A percentile compares a stretch with the other conserved stretches of the same genome.
Conservation (phyloP, 441 rosid genomes). For the Adansonia gregorii region DNA sequence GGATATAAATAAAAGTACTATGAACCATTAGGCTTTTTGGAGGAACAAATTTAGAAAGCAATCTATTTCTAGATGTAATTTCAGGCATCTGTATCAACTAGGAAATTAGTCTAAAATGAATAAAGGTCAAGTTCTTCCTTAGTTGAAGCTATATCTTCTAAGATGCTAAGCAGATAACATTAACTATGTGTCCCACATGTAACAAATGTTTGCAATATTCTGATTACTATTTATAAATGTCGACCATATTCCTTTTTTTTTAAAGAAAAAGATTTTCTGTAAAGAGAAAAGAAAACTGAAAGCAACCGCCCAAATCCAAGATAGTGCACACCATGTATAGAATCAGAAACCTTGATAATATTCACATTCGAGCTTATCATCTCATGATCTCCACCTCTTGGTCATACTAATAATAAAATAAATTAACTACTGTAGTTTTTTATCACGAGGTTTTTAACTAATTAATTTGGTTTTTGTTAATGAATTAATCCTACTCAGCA, state of each 20-base stretch:
- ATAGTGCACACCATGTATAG: background rate
- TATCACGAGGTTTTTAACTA: too few species aligned
- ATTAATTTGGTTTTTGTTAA: too few species aligned
- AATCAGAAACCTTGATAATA: constrained; percentile 26
- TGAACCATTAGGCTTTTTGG: background rate
- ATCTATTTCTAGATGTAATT: background rate
- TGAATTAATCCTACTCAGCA: too few species aligned
- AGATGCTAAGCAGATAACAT: constrained; percentile 32
- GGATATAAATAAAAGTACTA: background rate
- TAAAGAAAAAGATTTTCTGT: background rate
- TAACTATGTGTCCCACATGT: background rate
- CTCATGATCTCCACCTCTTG: background rate
- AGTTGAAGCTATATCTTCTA: constrained; percentile 19
- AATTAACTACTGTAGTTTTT: background rate
- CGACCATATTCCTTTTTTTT: background rate
- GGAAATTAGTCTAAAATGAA: background rate
- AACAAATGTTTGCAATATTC: background rate
- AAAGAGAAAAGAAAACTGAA: constrained; percentile 21
- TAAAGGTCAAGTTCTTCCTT: constrained; percentile 24
- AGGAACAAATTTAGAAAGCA: background rate
- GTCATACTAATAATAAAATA: background rate
- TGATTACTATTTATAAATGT: background rate
- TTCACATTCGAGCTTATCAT: constrained; percentile 33
- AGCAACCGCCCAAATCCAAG: constrained; percentile 43
- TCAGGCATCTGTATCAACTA: background rate